Evolutionary conservation across 352 stramenopile genomes (phyloP).

Genomic region (Thalassiosira livingstoniorum): DNA sequence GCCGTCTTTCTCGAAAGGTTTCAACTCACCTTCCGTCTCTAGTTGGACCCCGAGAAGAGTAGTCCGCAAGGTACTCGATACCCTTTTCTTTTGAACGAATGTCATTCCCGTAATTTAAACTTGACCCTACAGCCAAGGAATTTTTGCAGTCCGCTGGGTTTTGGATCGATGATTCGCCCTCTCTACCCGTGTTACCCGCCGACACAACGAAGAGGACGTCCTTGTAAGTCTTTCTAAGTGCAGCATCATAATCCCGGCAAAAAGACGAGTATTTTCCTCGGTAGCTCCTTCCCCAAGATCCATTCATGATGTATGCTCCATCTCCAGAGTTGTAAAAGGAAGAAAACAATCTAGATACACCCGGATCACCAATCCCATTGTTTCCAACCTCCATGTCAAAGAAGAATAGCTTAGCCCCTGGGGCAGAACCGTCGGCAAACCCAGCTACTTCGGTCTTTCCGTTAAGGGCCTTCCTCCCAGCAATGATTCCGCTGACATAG

Average conservation of each 20-base stretch:
- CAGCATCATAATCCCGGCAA: slow-evolving; percentile 42
- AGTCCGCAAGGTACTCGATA: slow-evolving; percentile 55
- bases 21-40: slow-evolving; percentile 60
- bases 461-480: slow-evolving; percentile 39
- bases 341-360: slow-evolving; percentile 29
- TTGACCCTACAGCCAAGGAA: slow-evolving; percentile 47
- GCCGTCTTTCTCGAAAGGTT: too few species aligned
- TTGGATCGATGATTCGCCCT: slow-evolving; percentile 29
- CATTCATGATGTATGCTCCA: slow-evolving; percentile 43
- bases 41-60: slow-evolving; percentile 68
- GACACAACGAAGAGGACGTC: slow-evolving; percentile 59
- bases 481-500: slow-evolving; percentile 48
- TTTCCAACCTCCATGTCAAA: slow-evolving; percentile 53
- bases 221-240: slow-evolving; percentile 28
- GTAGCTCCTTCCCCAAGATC: slow-evolving; percentile 44
- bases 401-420: slow-evolving; percentile 56
- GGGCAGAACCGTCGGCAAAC: slow-evolving; percentile 49
- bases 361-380: slow-evolving; percentile 39
- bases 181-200: slow-evolving; percentile 56
- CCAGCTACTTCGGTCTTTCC: slow-evolving; percentile 30
- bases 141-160: slow-evolving; percentile 63
- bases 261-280: slow-evolving; percentile 32
- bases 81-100: slow-evolving; percentile 35
- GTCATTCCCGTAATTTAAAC: slow-evolving; percentile 36
- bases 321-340: slow-evolving; percentile 42